Conservation (phyloP, 2,329 filamentous ascomycete species). For the Aspergillus neoniger region DNA sequence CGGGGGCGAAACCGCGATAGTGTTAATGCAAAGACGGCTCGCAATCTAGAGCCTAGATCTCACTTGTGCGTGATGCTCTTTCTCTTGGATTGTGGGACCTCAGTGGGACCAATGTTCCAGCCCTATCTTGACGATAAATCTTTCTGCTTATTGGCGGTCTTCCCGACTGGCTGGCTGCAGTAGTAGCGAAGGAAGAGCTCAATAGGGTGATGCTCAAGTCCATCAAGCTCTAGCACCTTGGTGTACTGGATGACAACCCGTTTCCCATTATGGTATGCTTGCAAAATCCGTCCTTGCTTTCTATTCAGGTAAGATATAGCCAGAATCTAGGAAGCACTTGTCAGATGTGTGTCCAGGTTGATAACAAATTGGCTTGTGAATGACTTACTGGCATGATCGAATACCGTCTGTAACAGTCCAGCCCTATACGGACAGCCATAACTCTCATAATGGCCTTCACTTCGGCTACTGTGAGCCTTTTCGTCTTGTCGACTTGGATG, state of each 20-base stretch:
- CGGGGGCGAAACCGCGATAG: background rate
- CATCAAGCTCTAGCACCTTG: background rate
- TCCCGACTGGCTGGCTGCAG: slow-evolving; percentile 7
- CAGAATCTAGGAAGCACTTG: slow-evolving; percentile 1
- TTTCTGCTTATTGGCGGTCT: background rate
- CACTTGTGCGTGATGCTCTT: background rate
- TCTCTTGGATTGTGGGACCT: background rate
- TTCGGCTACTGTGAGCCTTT: background rate
- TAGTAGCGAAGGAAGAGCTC: slow-evolving; percentile 15
- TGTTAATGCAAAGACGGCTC: background rate
- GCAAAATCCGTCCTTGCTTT: slow-evolving; percentile 10
- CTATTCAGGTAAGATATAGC: slow-evolving; percentile 9
- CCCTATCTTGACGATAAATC: background rate
- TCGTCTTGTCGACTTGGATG: background rate
- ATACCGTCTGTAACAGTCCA: slow-evolving; percentile 4
- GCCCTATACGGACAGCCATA: slow-evolving; percentile 5
- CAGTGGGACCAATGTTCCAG: background rate
- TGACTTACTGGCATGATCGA: slow-evolving; percentile 7
- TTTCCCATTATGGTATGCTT: slow-evolving; percentile 11
- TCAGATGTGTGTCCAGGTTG: background rate
- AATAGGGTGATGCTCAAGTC: background rate
- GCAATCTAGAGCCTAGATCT: background rate
- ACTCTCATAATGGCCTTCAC: slow-evolving; percentile 13
- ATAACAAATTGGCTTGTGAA: background rate
- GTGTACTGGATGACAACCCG: slow-evolving; percentile 12